These are phyloP conservation scores for Piper longum DNA, from an alignment of 164 flowering plant genomes.

Conservation along the genomic window DNA sequence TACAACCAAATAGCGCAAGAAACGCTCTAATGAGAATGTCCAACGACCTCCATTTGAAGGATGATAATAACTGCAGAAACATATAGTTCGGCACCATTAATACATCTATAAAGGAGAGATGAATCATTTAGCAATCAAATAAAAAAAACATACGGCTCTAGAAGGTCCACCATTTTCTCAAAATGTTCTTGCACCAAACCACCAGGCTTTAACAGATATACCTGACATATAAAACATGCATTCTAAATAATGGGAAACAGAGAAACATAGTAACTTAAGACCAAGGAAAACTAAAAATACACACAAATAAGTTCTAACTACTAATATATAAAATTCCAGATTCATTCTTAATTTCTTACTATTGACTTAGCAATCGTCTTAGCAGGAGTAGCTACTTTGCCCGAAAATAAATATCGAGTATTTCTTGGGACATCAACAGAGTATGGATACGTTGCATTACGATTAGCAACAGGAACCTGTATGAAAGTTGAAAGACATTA, in stretches of 20 bases:
- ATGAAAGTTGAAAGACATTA: constrained; percentile 4
- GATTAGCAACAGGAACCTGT: constrained; percentile 95
- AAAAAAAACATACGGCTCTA: constrained; percentile 71
- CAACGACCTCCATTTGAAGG: constrained; percentile 99
- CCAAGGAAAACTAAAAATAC: not conserved
- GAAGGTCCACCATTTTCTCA: constrained; percentile 86
- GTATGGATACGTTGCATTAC: constrained; percentile 76
- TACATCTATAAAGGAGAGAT: not conserved
- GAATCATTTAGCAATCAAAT: not conserved
- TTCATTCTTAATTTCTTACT: constrained; percentile 32
- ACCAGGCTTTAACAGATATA: constrained; percentile 75
- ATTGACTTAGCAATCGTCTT: constrained; percentile 85
- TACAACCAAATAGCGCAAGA: constrained; percentile 65
- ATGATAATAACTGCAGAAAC: constrained; percentile 71
- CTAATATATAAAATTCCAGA: not conserved
- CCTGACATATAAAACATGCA: constrained; percentile 31
- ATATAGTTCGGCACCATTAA: not conserved
- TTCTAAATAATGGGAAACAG: not conserved
- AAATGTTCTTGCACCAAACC: constrained; percentile 59
- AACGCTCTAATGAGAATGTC: constrained; percentile 84
- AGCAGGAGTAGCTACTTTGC: constrained; percentile 53
- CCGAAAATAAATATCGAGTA: constrained; percentile 86
- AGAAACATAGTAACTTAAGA: not conserved
- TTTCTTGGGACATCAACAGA: constrained; percentile 85
- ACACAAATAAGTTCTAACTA: not conserved